Evolutionary conservation across 2,329 filamentous ascomycete species (phyloP).

Genomic region (Hymenoscyphus scutula): DNA sequence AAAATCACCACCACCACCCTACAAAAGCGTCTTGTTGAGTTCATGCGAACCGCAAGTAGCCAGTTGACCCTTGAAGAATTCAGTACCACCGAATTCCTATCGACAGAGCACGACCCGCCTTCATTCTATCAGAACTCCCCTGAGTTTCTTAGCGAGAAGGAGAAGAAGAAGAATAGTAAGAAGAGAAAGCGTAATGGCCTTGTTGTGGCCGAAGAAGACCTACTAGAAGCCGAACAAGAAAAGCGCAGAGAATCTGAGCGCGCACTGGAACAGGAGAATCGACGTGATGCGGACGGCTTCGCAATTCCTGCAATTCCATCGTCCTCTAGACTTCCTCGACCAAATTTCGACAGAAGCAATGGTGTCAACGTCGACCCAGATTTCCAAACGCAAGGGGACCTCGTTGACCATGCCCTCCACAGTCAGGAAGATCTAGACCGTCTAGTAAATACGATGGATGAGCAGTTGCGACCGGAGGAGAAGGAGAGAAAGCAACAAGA

Average conservation of each 20-base stretch:
- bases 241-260: conserved; percentile 28
- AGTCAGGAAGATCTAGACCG: not conserved
- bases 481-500: not conserved
- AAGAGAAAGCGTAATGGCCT: conserved; percentile 31
- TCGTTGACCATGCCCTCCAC: not conserved
- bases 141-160: conserved; percentile 53
- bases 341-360: not conserved
- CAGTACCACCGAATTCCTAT: conserved; percentile 66
- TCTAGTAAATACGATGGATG: not conserved
- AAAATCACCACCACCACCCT: conserved; percentile 95
- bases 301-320: conserved; percentile 55
- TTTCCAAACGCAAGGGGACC: conserved; percentile 26
- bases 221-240: conserved; percentile 26
- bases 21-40: conserved; percentile 86
- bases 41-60: conserved; percentile 81
- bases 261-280: conserved; percentile 36
- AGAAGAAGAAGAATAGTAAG: conserved; percentile 49
- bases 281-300: conserved; percentile 66
- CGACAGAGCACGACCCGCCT: conserved; percentile 77
- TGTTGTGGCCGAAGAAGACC: conserved; percentile 24
- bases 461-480: not conserved
- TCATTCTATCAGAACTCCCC: conserved; percentile 69
- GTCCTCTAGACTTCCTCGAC: conserved; percentile 14
- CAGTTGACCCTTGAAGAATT: conserved; percentile 87
- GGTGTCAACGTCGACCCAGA: conserved; percentile 26